These are phyloP conservation scores for Endotrypanum monterogeii DNA, from an alignment of 208 protist genomes.

Conservation along the genomic window DNA sequence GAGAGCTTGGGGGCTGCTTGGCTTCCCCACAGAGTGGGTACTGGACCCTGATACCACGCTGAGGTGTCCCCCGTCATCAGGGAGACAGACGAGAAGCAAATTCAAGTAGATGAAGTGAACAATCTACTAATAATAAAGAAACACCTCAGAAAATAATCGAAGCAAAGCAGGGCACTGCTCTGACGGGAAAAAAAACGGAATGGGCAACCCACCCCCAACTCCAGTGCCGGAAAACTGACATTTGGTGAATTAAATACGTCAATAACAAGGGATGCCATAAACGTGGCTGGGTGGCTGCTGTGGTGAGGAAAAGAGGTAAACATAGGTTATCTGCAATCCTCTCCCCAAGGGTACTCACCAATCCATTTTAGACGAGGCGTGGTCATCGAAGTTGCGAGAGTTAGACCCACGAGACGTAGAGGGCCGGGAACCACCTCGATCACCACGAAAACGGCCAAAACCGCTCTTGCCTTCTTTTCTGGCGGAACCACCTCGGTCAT, in stretches of 20 bases:
- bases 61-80: slow-evolving; percentile 5
- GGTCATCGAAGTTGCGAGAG: neutral
- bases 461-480: slow-evolving; percentile 6
- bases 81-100: neutral
- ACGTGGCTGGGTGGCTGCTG: neutral
- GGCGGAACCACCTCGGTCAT: slow-evolving; percentile 7
- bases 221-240: neutral
- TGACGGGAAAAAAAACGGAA: neutral
- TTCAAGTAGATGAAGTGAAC: neutral
- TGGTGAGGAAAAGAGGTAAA: neutral
- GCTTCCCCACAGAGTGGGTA: neutral
- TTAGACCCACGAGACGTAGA: neutral
- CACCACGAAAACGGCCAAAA: neutral
- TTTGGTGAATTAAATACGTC: neutral
- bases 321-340: neutral
- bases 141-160: neutral
- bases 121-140: neutral
- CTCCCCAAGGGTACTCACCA: neutral
- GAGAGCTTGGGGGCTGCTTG: slow-evolving; percentile 1
- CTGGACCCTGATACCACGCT: slow-evolving; percentile 4
- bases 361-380: neutral
- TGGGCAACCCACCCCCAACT: too few species aligned
- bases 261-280: neutral
- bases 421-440: slow-evolving; percentile 2
- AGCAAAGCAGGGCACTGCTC: neutral